Evolutionary conservation across 148 eudicot genomes (phyloP).

Genomic region (Rheum nobile): DNA sequence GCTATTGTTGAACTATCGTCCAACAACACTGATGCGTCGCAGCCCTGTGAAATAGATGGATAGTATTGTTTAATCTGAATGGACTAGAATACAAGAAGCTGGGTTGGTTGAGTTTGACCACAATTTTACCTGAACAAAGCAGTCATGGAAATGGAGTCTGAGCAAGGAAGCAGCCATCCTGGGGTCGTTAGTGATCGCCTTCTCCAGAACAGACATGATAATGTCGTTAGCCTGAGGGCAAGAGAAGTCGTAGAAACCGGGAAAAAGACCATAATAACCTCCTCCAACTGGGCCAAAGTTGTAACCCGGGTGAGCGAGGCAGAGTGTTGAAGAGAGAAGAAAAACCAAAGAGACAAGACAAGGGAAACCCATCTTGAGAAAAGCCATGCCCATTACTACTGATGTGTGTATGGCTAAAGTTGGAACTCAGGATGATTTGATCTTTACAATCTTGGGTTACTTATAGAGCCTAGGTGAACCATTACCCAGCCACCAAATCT

Average conservation of each 20-base stretch:
- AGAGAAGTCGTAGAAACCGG: conserved; percentile 51
- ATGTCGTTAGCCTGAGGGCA: conserved; percentile 83
- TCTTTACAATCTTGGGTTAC: conserved; percentile 13
- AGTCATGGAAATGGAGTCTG: conserved; percentile 84
- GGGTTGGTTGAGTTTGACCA: neutral
- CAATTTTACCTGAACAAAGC: conserved; percentile 66
- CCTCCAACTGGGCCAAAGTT: conserved; percentile 17
- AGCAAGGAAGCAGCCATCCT: conserved; percentile 88
- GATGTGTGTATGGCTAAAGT: neutral
- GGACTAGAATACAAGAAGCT: neutral
- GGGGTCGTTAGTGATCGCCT: conserved; percentile 54
- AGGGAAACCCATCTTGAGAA: conserved; percentile 16
- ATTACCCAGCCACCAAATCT: conserved; percentile 44
- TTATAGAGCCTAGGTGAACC: conserved; percentile 13
- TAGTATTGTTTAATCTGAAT: neutral
- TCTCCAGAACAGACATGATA: conserved; percentile 55
- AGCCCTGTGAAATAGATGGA: conserved; percentile 35
- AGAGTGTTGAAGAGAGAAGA: conserved; percentile 23
- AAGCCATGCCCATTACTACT: conserved; percentile 21
- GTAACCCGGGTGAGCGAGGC: conserved; percentile 37
- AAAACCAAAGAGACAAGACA: conserved; percentile 13
- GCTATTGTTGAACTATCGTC: conserved; percentile 43
- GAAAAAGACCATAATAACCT: conserved; percentile 25
- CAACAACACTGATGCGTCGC: conserved; percentile 73
- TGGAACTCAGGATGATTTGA: neutral